phyloP scores from a whole-genome alignment of 805 yeast genomes.

The Teunomyces pallodes region DNA sequence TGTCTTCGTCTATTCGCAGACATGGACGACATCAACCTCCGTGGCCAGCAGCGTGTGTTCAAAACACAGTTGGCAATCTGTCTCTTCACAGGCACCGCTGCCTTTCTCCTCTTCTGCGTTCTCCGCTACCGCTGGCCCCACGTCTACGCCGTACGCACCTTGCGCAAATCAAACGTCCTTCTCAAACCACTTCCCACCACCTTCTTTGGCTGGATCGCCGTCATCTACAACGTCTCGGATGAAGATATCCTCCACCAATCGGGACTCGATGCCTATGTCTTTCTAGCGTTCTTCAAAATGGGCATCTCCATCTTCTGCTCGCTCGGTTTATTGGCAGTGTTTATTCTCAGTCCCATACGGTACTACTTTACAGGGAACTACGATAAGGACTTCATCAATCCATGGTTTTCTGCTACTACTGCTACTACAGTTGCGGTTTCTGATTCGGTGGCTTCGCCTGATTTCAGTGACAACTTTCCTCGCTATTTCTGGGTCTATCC shows the following conservation, averaged over 20 bases:
- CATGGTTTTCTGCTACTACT: too few relatives aligned
- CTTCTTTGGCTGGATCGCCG: conserved; percentile 25
- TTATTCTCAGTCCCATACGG: conserved; percentile 37
- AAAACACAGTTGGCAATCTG: conserved; percentile 53
- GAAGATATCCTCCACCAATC: conserved; percentile 22
- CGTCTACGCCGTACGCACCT: conserved; percentile 54
- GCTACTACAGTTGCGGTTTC: too few relatives aligned
- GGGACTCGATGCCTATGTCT: conserved; percentile 34
- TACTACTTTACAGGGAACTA: conserved; percentile 42
- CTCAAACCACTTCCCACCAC: conserved; percentile 43
- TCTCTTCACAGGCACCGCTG: conserved; percentile 42
- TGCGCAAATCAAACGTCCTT: conserved; percentile 33
- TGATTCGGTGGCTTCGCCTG: conserved; percentile 17
- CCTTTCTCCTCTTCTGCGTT: conserved; percentile 49
- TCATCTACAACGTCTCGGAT: conserved; percentile 23
- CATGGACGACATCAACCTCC: conserved; percentile 35
- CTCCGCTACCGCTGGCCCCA: conserved; percentile 55
- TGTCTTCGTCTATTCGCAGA: conserved; percentile 2
- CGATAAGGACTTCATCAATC: conserved; percentile 35
- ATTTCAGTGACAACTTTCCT: conserved; percentile 36
- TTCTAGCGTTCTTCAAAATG: conserved; percentile 37
- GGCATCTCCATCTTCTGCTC: conserved; percentile 21
- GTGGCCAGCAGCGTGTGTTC: conserved; percentile 56
- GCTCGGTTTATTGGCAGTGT: conserved; percentile 22
- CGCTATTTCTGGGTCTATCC: conserved; percentile 52